A percentile compares a stretch with the other conserved stretches of the same genome.
These are phyloP conservation scores for Aspergillus sclerotiicarbonarius DNA, from an alignment of 495 filamentous ascomycete genomes.

Conservation along the genomic window DNA sequence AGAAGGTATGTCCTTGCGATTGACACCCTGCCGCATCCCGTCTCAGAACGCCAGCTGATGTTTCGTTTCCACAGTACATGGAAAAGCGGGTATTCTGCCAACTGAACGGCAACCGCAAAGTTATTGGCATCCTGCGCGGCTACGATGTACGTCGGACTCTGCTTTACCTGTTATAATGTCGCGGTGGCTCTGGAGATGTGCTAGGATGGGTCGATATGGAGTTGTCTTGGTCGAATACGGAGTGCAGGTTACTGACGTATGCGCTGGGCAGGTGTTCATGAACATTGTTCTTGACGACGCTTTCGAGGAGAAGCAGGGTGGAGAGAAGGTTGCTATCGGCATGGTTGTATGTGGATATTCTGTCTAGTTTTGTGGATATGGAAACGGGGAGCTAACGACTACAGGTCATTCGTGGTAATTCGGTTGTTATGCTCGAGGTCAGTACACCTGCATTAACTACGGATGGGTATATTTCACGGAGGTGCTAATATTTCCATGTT, in stretches of 20 bases:
- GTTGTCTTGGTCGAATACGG: not conserved
- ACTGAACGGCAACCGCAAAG: constrained; percentile 95
- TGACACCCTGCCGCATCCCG: not conserved
- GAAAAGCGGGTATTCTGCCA: constrained; percentile 98
- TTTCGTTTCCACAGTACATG: constrained; percentile 72
- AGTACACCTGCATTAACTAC: constrained; percentile 9
- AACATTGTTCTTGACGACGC: constrained; percentile 98
- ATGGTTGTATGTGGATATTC: constrained; percentile 72
- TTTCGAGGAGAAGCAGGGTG: constrained; percentile 90
- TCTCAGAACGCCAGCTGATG: constrained; percentile 13
- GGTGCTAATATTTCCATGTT: constrained; percentile 22
- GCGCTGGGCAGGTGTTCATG: constrained; percentile 75
- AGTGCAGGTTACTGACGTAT: not conserved
- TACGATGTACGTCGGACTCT: constrained; percentile 74
- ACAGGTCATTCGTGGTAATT: constrained; percentile 84
- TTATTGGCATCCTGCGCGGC: constrained; percentile 88
- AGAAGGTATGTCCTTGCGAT: constrained; percentile 65
- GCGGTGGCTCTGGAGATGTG: not conserved
- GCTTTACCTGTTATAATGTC: not conserved
- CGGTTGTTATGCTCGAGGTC: constrained; percentile 93
- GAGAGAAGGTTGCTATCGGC: constrained; percentile 86
- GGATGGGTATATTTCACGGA: not conserved
- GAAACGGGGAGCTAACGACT: not conserved
- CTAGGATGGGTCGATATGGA: not conserved
- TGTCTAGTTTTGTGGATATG: not conserved